A percentile compares a stretch with the other conserved stretches of the same genome.
phyloP scores from a whole-genome alignment of 139 green algal genomes.

The Dunaliella primolecta region DNA sequence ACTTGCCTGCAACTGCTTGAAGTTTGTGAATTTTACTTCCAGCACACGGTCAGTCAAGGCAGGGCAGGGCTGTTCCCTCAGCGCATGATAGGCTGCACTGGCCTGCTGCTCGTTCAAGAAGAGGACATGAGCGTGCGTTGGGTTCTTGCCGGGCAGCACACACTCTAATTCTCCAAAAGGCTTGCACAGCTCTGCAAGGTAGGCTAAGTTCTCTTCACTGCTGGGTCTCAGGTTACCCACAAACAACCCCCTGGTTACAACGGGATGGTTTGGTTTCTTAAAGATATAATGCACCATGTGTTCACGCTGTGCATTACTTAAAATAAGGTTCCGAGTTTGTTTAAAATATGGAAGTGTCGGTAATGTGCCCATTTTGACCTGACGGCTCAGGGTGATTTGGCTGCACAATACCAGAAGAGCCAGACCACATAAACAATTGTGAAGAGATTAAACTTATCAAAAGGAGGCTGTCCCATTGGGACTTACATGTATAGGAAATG shows the following conservation, averaged over 20 bases:
- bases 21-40: background rate
- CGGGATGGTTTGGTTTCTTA: background rate
- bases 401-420: no score
- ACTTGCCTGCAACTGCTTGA: background rate
- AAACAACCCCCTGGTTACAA: background rate
- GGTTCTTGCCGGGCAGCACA: background rate
- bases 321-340: no score
- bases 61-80: background rate
- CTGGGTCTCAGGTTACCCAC: background rate
- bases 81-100: background rate
- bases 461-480: no score
- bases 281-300: background rate
- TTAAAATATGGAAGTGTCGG: no score
- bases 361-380: no score
- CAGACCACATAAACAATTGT: no score
- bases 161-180: background rate
- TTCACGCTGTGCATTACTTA: no score
- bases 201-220: background rate
- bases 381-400: no score
- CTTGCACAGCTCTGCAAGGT: background rate
- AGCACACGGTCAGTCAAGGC: background rate
- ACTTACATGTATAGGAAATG: no score
- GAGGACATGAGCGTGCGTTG: background rate
- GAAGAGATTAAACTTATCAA: no score
- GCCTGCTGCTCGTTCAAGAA: background rate